Evolutionary conservation across 2,329 filamentous ascomycete genomes (phyloP).

Genomic region (Madurella fahalii): DNA sequence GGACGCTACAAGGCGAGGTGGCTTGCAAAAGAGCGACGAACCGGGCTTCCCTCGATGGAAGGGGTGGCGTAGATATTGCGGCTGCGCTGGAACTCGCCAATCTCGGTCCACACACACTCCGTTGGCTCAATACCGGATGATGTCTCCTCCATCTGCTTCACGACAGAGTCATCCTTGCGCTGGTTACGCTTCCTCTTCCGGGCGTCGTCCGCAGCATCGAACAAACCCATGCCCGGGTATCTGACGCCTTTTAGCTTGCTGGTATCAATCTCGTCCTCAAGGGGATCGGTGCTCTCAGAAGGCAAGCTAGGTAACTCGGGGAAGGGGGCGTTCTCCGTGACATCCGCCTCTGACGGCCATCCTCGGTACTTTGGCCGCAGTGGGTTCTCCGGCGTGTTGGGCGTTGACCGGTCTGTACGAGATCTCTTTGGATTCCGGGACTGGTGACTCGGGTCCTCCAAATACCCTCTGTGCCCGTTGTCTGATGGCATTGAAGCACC

Average conservation of each 20-base stretch:
- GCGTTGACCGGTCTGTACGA: slow-evolving; percentile 14
- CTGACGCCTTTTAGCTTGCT: slow-evolving; percentile 65
- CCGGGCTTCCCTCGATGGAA: slow-evolving; percentile 48
- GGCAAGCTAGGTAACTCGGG: slow-evolving; percentile 15
- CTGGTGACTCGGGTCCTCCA: slow-evolving; percentile 20
- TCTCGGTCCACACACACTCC: slow-evolving; percentile 59
- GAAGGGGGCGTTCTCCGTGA: slow-evolving; percentile 25
- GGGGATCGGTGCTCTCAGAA: slow-evolving; percentile 28
- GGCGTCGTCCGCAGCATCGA: slow-evolving; percentile 70
- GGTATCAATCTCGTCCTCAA: slow-evolving; percentile 28
- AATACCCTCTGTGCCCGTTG: slow-evolving; percentile 13
- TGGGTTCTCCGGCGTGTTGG: slow-evolving; percentile 17
- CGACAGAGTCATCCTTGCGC: slow-evolving; percentile 68
- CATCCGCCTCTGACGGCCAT: slow-evolving; percentile 29
- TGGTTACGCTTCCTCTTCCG: slow-evolving; percentile 74
- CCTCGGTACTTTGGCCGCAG: slow-evolving; percentile 23
- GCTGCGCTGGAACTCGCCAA: slow-evolving; percentile 47
- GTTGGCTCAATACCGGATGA: slow-evolving; percentile 60
- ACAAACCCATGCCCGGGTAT: slow-evolving; percentile 76
- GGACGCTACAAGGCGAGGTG: not conserved
- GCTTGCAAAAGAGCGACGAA: slow-evolving; percentile 32
- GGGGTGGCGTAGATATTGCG: slow-evolving; percentile 59
- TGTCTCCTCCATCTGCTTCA: slow-evolving; percentile 60
- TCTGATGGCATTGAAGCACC: slow-evolving; percentile 5
- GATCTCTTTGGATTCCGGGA: slow-evolving; percentile 22